A percentile compares a stretch with the other conserved stretches of the same genome.
phyloP scores from a whole-genome alignment of 169 alveolate species.

The Plasmodium gonderi region DNA sequence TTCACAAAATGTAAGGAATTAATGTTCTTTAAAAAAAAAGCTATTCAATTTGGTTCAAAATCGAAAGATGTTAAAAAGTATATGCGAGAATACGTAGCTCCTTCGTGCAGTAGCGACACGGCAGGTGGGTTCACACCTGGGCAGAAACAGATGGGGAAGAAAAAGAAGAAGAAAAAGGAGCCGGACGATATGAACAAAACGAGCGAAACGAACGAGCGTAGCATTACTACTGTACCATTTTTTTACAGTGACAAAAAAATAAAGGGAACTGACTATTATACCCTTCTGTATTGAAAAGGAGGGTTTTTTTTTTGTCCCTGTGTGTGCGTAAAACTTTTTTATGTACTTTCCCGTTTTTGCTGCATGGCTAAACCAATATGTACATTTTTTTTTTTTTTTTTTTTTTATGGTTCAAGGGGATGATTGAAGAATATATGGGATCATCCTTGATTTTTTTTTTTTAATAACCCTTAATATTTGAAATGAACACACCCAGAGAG shows the following conservation, averaged over 20 bases:
- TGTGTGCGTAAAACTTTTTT: too few species aligned
- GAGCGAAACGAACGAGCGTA: background rate
- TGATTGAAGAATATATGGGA: too few species aligned
- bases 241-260: slow-evolving; percentile 11
- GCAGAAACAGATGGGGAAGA: background rate
- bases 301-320: too few species aligned
- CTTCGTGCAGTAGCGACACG: too few species aligned
- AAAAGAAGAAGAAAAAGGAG: background rate
- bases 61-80: slow-evolving; percentile 48
- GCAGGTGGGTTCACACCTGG: background rate
- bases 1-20: slow-evolving; percentile 73
- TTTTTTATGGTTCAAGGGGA: too few species aligned
- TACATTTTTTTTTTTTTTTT: too few species aligned
- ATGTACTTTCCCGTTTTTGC: too few species aligned
- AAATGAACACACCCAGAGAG: too few species aligned
- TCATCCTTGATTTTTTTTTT: too few species aligned
- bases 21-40: slow-evolving; percentile 81
- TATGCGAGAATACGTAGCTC: slow-evolving; percentile 38
- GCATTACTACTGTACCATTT: background rate
- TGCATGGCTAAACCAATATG: too few species aligned
- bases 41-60: slow-evolving; percentile 85
- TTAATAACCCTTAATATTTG: too few species aligned
- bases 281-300: slow-evolving; percentile 4
- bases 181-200: background rate
- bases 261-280: slow-evolving; percentile 25